These are phyloP conservation scores for Ascochyta koolunga DNA, from an alignment of 2,329 filamentous ascomycete species.

Conservation along the genomic window DNA sequence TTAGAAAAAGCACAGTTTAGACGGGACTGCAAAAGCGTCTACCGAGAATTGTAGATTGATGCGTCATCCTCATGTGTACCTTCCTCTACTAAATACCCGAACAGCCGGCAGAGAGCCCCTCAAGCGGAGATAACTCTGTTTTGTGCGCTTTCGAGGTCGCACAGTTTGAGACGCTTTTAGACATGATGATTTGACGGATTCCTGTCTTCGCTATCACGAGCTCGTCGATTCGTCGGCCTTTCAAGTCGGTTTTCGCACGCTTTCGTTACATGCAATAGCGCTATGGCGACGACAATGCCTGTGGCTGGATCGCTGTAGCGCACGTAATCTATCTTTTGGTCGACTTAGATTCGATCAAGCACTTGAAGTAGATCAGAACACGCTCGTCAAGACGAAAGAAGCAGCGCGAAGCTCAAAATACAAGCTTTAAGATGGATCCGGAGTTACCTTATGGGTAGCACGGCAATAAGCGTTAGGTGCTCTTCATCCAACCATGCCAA, in stretches of 20 bases:
- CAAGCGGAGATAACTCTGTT: not conserved
- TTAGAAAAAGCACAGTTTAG: not conserved
- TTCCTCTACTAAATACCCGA: not conserved
- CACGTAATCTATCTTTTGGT: not conserved
- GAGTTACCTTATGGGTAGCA: not conserved
- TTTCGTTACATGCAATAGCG: no score
- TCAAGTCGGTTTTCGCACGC: not conserved
- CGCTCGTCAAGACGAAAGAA: conserved; percentile 10
- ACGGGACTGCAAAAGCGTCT: not conserved
- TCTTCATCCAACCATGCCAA: not conserved
- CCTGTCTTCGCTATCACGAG: not conserved
- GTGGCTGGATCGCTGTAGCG: not conserved
- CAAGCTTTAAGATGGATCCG: conserved; percentile 9
- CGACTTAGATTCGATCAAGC: not conserved
- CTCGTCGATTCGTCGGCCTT: not conserved
- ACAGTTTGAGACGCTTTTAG: not conserved
- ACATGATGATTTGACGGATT: not conserved
- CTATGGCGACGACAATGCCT: not conserved
- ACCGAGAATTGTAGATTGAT: not conserved
- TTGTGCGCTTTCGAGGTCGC: not conserved
- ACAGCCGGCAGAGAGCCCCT: not conserved
- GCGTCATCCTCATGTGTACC: not conserved
- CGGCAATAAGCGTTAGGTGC: not conserved
- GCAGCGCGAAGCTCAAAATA: not conserved
- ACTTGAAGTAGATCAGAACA: not conserved